Evolutionary conservation across 345 rosid species (phyloP).

Genomic region (Firmiana major): DNA sequence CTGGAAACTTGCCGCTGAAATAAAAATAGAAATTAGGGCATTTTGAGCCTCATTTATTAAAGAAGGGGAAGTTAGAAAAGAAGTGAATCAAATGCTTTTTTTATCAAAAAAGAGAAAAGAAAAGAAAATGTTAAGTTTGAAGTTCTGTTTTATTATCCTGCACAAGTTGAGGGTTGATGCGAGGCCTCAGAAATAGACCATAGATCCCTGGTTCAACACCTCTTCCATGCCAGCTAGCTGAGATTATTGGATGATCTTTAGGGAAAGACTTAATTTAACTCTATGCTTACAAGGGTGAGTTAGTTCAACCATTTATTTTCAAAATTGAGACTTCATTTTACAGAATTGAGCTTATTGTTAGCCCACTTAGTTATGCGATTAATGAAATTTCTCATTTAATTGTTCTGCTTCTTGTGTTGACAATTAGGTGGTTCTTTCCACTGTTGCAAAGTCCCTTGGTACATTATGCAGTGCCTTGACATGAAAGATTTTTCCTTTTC

Average conservation of each 20-base stretch:
- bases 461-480: background rate
- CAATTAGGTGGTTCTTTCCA: background rate
- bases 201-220: background rate
- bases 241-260: background rate
- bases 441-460: constrained; percentile 1
- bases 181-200: background rate
- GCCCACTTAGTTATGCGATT: background rate
- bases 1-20: background rate
- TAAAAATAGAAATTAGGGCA: background rate
- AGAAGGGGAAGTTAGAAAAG: background rate
- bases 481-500: background rate
- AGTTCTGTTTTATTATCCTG: background rate
- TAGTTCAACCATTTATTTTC: background rate
- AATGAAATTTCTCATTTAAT: background rate
- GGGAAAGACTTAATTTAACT: background rate
- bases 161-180: background rate
- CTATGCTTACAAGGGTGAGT: background rate
- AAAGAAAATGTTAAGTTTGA: background rate
- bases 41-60: background rate
- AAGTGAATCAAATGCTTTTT: background rate
- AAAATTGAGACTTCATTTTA: background rate
- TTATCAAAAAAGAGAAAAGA: background rate
- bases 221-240: background rate
- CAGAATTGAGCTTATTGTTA: background rate
- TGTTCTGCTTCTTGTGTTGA: background rate